Evolutionary conservation across 768 basidiomycete genomes (phyloP).

Genomic region (Goffeauzyma gilvescens): DNA sequence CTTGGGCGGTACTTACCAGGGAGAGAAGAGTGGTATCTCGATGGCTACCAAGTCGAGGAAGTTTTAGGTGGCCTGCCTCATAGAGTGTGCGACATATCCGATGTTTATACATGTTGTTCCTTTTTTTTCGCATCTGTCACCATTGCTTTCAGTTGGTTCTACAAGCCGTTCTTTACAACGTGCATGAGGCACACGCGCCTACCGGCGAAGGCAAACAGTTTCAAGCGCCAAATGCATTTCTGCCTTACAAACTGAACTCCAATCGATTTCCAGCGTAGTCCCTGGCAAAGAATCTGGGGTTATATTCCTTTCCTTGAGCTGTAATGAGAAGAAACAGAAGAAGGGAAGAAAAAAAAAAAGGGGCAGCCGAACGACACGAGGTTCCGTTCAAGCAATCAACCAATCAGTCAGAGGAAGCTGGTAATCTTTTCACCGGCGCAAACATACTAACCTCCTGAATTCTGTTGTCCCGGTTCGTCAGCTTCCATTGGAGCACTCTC

Average conservation of each 20-base stretch:
- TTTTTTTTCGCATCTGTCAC: neutral
- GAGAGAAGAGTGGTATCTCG: constrained; percentile 82
- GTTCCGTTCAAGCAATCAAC: neutral
- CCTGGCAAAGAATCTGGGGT: constrained; percentile 25
- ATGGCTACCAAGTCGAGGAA: constrained; percentile 72
- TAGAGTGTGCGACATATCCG: no score
- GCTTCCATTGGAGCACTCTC: constrained; percentile 15
- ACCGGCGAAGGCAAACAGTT: no score
- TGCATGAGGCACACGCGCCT: no score
- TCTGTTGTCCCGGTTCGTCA: constrained; percentile 23
- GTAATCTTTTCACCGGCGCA: no score
- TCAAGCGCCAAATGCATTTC: no score
- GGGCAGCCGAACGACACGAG: neutral
- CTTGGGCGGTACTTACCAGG: constrained; percentile 56
- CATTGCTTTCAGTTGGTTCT: no score
- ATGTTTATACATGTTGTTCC: neutral
- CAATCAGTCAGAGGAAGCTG: no score
- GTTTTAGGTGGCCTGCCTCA: no score
- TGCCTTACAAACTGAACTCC: constrained; percentile 20
- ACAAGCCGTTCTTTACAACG: no score
- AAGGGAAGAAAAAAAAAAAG: neutral
- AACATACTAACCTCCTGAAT: constrained; percentile 16
- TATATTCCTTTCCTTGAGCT: constrained; percentile 23
- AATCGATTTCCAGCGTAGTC: constrained; percentile 28
- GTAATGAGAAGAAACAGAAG: neutral